Evolutionary conservation across 1,139 yeast species (phyloP), one percentile per base, ranked within the genome.

Genomic region (Protomyces lactucae-debilis): DNA sequence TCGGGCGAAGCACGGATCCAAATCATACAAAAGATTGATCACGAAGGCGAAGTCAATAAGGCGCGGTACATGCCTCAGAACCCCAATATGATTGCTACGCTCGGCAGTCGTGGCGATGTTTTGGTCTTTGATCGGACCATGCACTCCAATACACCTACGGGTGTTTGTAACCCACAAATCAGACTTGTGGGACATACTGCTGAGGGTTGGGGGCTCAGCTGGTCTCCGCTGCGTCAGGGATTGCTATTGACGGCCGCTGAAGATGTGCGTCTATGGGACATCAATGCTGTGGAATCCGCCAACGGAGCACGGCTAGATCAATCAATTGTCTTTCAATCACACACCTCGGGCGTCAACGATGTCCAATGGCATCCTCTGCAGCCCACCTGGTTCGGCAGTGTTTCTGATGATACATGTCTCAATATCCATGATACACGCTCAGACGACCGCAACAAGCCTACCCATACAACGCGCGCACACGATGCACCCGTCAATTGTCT

Each of bases 61-160:
- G 96, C 96, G 3, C 82, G 97, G 54, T 85, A 83, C 72, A 84
- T 87, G 83, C 96, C 97, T 0, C 87, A 84, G 69, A 81, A 86
- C 69, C 79, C 88, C 3, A 80, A 79, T 53, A 74, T 84, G 0
- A 82, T 91, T 14, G 93, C 96, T 2, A 85, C 96, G 0, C 85
- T 91, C 69, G 85, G 87, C 68, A 95, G 92, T 0, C 75, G 76
- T 3, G 98, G 99, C 28, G 83, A 82, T 57, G 83, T 87, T 1
- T 85, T 80, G 68, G 74, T 92, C n/a, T 89, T 87, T 74, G 82
- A 85, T 69, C 78, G 83, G 66, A 83, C 79, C 4, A 76, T 77
- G 68, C 79, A 76, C 63, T 73, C 80, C 3, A 67, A 72, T 48
- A 72, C 73, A 46, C 79, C 80, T 0, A 68, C 74, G 8, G 74